Evolutionary conservation across 164 flowering plant species (phyloP), one percentile per base, ranked within the genome.

Genomic region (Protea cynaroides): DNA sequence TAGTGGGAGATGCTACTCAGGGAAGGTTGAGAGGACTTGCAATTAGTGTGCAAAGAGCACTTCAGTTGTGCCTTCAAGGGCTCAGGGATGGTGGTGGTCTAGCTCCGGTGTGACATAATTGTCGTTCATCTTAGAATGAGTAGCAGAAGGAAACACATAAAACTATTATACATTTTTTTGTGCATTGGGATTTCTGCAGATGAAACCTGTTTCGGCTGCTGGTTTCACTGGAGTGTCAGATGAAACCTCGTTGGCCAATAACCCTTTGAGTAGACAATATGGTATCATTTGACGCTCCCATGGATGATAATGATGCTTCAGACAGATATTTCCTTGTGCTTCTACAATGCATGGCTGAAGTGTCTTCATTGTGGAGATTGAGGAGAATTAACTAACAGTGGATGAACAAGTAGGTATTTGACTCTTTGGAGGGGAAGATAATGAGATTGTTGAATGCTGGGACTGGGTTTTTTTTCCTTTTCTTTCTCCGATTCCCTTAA

Each of bases 21-120:
- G 99, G 97, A 46, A 88, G 88, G 80, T 71, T 95, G 71, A 88
- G 78, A 78, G 36, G 75, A 17, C 87, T 88, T 60, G 99, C 99
- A 49, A 97, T 92, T 56, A 72, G 69, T 54, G 81, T 89, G 53
- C 97, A 91, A 62, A 89, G 79, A 72, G 75, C 94, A 14, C 65
- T 92, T 62, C 83, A 89, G 44, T 12, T 47, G 19, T 80, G 82
- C 64, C 85, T 89, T 66, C 94, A 87, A 69, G 90, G 90, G n/a
- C 65, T 87, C 44, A 83, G 86, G 69, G 94, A 89, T 62, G 83
- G 81, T 55, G 56, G 72, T 59, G 78, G 56, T 53, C 62, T 69
- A 80, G 72, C 51, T 74, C 86, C 22, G 85, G 80, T 21, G 66
- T 73, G 34, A 72, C 78, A 14, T 86, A 71, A 76, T 21, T 25